Evolutionary conservation across 2,329 filamentous ascomycete genomes (phyloP).

Genomic region (Chrysoporthe cubensis): DNA sequence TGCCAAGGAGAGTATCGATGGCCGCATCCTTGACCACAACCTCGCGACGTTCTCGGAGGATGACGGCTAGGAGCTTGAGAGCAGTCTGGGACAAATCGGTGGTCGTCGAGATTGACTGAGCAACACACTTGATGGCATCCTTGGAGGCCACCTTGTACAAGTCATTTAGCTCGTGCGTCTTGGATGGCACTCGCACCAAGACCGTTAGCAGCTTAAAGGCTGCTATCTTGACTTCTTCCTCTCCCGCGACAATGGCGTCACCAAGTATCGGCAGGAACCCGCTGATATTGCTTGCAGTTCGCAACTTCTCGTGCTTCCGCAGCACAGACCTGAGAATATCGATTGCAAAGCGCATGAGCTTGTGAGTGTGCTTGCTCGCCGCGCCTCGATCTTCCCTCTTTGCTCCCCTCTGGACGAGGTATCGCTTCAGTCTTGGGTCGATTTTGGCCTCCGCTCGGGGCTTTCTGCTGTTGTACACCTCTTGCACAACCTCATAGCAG

Average conservation of each 20-base stretch:
- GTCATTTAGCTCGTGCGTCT: constrained; percentile 66
- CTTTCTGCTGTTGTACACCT: constrained; percentile 72
- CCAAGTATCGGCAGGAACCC: constrained; percentile 90
- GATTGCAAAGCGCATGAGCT: constrained; percentile 84
- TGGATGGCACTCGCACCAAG: constrained; percentile 82
- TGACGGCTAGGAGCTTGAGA: constrained; percentile 82
- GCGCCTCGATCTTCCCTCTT: constrained; percentile 74
- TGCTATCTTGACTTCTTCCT: constrained; percentile 92
- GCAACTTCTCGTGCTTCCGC: constrained; percentile 80
- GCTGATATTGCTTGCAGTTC: constrained; percentile 76
- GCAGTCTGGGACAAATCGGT: constrained; percentile 86
- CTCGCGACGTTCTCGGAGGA: constrained; percentile 79
- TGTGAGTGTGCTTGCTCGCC: constrained; percentile 81
- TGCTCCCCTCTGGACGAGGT: constrained; percentile 78
- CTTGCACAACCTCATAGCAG: constrained; percentile 91
- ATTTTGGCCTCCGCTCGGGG: constrained; percentile 56
- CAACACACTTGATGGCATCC: constrained; percentile 82
- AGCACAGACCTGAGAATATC: constrained; percentile 86
- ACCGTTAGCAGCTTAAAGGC: constrained; percentile 83
- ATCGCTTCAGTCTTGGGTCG: constrained; percentile 69
- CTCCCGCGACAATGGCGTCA: constrained; percentile 79
- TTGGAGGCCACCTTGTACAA: constrained; percentile 78
- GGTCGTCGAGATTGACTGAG: constrained; percentile 75
- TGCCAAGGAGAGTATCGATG: constrained; percentile 79
- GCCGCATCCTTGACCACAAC: constrained; percentile 79